Evolutionary conservation across 768 basidiomycete genomes (phyloP).

Genomic region (Fomitopsis pulvina): DNA sequence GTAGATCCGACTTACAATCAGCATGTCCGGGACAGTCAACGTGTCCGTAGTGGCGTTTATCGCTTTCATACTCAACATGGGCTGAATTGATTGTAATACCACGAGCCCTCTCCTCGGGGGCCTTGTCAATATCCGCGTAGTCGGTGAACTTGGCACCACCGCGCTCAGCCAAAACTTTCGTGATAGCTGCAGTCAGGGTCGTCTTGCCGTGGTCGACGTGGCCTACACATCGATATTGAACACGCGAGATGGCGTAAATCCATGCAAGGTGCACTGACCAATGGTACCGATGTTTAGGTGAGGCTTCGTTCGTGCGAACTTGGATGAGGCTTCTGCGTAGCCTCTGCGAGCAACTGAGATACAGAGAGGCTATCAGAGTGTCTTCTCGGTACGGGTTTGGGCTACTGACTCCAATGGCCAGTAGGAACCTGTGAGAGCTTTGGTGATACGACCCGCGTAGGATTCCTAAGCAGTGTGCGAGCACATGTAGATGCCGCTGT

Average conservation of each 20-base stretch:
- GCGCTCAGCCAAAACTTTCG: conserved; percentile 77
- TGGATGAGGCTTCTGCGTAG: conserved; percentile 58
- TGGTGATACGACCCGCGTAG: conserved; percentile 11
- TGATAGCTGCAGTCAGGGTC: conserved; percentile 92
- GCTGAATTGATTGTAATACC: conserved; percentile 99
- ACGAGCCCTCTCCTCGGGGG: conserved; percentile 98
- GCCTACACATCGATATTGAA: conserved; percentile 39
- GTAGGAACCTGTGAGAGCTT: conserved; percentile 16
- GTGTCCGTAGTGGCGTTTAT: conserved; percentile 87
- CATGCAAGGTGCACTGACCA: conserved; percentile 35
- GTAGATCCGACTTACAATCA: conserved; percentile 58
- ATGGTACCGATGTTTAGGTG: conserved; percentile 97
- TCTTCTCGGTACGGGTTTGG: too few species aligned
- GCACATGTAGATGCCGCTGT: conserved; percentile 11
- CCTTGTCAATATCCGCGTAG: conserved; percentile 98
- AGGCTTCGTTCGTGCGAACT: conserved; percentile 72
- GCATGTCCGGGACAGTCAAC: conserved; percentile 98
- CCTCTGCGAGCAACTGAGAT: conserved; percentile 50
- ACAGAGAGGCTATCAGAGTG: too few species aligned
- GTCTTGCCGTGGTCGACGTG: conserved; percentile 99
- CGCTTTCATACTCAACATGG: conserved; percentile 97
- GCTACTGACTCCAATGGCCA: conserved; percentile 13
- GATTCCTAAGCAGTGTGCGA: conserved; percentile 21
- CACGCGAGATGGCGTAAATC: not conserved
- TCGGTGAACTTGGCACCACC: conserved; percentile 86